Base-by-base conservation (phyloP, 768 basidiomycete species). In the Leccinum incarnatum region DNA sequence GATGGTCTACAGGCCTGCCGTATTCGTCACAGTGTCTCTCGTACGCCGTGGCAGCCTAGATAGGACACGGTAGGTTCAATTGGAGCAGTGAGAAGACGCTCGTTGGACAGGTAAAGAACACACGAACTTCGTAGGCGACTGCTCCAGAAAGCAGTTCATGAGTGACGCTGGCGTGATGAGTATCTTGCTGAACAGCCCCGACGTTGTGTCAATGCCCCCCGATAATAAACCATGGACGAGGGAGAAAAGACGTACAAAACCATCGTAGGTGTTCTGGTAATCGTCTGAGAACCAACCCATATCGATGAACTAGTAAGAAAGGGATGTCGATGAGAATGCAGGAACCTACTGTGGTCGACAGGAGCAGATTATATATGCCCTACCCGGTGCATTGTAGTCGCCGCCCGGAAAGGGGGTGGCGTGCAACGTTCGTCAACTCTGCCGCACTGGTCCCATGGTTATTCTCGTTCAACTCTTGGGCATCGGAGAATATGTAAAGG, bases 81-180 rank as follows among this genome's bases (percentile, higher is more conserved):
- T 14, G 11, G 48, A 3, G 9, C 11, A 21, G 17, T 6, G 2
- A 40, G 40, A 42, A 27, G 12, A 47, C 25, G 6, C 23, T 17
- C 14, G 17, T n/a, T 4, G 2, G 11, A 30, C n/a, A 19, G 27
- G 10, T 8, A 42, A 42, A 42, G n/a, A 8, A 12, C n/a, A 12
- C n/a, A 59, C 60, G 23, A 29, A 69, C 68, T 62, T 66, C 57
- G 30, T 23, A 69, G 15, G 64, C 60, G 57, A 51, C 49, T 14
- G 57, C 61, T 5, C 66, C 69, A 19, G 32, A 62, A 32, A 69
- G 23, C 17, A 19, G 21, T 10, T 68, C 68, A 53, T 69, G 69
- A n/a, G 64, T 54, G 2, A 53, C 0, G 17, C 29, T 60, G 7
- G 60, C 69, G 1, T 53, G 47, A 23, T 48, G 47, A 27, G 25